These are phyloP conservation scores for Pouteria glomerata DNA, from an alignment of 148 eudicot genomes.

Conservation along the genomic window DNA sequence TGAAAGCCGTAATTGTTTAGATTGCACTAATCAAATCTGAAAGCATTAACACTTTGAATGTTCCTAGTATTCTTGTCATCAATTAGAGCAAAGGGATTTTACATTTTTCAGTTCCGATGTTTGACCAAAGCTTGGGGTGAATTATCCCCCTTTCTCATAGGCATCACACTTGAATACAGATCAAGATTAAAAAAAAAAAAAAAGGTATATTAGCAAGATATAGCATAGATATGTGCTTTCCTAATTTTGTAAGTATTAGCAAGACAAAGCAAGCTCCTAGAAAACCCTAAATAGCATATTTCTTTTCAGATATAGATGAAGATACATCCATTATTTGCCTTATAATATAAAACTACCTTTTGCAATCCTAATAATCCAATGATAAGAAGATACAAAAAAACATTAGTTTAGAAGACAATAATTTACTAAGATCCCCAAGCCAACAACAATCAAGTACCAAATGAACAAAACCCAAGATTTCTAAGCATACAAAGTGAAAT, in stretches of 20 bases:
- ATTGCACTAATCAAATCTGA: neutral
- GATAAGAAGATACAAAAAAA: neutral
- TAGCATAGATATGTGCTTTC: neutral
- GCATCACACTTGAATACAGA: neutral
- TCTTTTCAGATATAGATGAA: neutral
- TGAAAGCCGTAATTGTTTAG: neutral
- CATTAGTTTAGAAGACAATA: neutral
- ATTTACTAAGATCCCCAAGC: neutral
- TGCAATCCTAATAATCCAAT: neutral
- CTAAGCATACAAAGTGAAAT: neutral
- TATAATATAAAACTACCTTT: neutral
- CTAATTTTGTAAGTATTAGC: neutral
- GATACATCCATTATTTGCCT: neutral
- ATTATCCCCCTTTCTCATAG: neutral
- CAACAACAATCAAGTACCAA: neutral
- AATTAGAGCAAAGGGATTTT: conserved; percentile 1
- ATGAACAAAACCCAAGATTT: neutral
- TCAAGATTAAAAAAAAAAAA: neutral
- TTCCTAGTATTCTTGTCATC: neutral
- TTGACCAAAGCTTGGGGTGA: neutral
- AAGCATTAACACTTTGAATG: too few relatives aligned
- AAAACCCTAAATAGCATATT: conserved; percentile 1
- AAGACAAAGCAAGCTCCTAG: neutral
- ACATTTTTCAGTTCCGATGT: neutral
- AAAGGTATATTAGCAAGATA: neutral